Evolutionary conservation across 2,329 filamentous ascomycete genomes (phyloP).

Genomic region (Diaporthe ilicicola): DNA sequence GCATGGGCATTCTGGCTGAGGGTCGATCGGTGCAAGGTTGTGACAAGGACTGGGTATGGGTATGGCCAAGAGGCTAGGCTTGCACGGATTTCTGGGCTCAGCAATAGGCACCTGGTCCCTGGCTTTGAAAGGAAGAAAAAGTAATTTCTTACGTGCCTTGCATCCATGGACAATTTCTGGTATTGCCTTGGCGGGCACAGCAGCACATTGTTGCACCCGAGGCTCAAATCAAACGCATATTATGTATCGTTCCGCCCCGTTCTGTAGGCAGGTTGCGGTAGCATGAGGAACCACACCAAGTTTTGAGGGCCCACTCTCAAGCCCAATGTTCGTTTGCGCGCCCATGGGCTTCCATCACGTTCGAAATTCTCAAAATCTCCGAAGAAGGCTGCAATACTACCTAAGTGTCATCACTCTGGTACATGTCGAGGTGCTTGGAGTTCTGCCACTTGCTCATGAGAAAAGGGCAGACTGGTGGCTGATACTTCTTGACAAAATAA

Average conservation of each 20-base stretch:
- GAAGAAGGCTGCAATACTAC: neutral
- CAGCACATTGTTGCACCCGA: too few species aligned
- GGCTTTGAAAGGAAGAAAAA: neutral
- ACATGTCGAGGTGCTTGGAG: neutral
- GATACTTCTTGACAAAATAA: neutral
- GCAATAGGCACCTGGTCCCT: neutral
- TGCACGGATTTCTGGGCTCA: neutral
- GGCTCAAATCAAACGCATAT: too few species aligned
- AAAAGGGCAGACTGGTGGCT: neutral
- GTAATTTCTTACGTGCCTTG: too few species aligned
- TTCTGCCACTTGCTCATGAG: neutral
- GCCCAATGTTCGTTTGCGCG: neutral
- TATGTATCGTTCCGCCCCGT: too few species aligned
- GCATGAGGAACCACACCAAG: too few species aligned
- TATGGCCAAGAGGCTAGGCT: neutral
- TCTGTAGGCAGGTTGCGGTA: too few species aligned
- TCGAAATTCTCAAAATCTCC: neutral
- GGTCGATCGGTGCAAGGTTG: neutral
- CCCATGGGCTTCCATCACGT: neutral
- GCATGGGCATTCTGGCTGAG: conserved; percentile 14
- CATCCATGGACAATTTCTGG: neutral
- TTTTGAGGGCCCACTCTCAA: neutral
- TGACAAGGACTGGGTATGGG: neutral
- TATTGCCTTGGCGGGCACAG: neutral
- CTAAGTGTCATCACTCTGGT: neutral